Conservation (phyloP, 164 flowering plant genomes). For the Umbilicus rupestris region DNA sequence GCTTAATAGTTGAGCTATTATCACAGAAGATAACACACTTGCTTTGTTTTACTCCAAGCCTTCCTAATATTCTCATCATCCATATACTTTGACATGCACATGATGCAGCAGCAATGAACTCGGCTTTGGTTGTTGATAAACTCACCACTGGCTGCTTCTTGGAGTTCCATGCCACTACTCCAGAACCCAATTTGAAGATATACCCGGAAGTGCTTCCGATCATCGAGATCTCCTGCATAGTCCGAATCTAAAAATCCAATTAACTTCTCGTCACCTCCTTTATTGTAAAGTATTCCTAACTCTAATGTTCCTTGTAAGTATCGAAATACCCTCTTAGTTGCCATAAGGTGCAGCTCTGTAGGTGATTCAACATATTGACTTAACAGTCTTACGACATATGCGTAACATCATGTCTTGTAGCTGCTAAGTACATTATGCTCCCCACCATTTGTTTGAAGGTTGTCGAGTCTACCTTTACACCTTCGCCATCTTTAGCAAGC, state of each 20-base stretch:
- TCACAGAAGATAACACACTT: neutral
- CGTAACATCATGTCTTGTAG: neutral
- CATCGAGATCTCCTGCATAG: neutral
- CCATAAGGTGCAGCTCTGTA: neutral
- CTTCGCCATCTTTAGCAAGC: neutral
- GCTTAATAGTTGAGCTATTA: neutral
- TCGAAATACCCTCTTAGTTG: neutral
- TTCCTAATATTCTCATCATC: neutral
- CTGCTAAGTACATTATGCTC: neutral
- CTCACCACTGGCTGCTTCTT: neutral
- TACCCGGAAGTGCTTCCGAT: no score
- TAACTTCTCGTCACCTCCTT: neutral
- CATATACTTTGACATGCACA: neutral
- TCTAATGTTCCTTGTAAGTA: neutral
- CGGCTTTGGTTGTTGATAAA: neutral
- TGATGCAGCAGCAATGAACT: no score
- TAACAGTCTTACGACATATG: neutral
- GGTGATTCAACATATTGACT: neutral
- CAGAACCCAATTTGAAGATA: neutral
- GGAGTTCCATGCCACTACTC: neutral
- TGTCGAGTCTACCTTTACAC: neutral
- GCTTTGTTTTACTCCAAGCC: neutral
- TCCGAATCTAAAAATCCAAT: neutral
- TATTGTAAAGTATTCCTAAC: neutral
- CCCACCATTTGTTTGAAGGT: neutral